phyloP scores from a whole-genome alignment of 1,284 basidiomycete species.

The Mrakiaceae sp. region DNA sequence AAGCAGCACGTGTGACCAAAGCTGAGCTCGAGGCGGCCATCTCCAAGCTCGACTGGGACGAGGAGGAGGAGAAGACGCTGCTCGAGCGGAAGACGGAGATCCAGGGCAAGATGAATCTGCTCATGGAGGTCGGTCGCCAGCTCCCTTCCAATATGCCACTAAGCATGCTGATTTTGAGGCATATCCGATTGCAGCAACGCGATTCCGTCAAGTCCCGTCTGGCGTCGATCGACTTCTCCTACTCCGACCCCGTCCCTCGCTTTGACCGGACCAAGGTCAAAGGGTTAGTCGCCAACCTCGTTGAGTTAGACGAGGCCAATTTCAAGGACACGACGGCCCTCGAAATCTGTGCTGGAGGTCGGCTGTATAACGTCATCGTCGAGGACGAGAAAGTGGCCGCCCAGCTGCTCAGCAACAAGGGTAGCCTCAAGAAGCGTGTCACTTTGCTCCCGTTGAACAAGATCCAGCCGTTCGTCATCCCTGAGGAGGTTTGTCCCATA shows the following conservation, averaged over 20 bases:
- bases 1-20: slow-evolving; percentile 46
- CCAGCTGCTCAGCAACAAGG: slow-evolving; percentile 63
- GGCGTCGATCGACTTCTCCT: slow-evolving; percentile 71
- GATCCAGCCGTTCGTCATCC: slow-evolving; percentile 61
- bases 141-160: not conserved
- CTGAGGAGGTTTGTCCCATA: slow-evolving; percentile 46
- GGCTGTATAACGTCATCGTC: slow-evolving; percentile 90
- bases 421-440: slow-evolving; percentile 75
- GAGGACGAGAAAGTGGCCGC: slow-evolving; percentile 82
- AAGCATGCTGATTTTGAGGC: not conserved
- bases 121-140: slow-evolving; percentile 49
- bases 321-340: slow-evolving; percentile 76
- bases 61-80: slow-evolving; percentile 58
- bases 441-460: slow-evolving; percentile 92
- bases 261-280: slow-evolving; percentile 85
- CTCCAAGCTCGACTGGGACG: slow-evolving; percentile 63
- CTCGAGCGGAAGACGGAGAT: slow-evolving; percentile 49
- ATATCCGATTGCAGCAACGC: slow-evolving; percentile 44
- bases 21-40: slow-evolving; percentile 52
- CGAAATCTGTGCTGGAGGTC: slow-evolving; percentile 83
- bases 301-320: slow-evolving; percentile 59
- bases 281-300: slow-evolving; percentile 79
- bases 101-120: slow-evolving; percentile 46
- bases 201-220: slow-evolving; percentile 60
- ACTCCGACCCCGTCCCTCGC: slow-evolving; percentile 59